A percentile compares a stretch with the other conserved stretches of the same genome.
These are phyloP conservation scores for Backusella westeae DNA, from an alignment of 192 early-diverging fungal genomes.

Conservation along the genomic window DNA sequence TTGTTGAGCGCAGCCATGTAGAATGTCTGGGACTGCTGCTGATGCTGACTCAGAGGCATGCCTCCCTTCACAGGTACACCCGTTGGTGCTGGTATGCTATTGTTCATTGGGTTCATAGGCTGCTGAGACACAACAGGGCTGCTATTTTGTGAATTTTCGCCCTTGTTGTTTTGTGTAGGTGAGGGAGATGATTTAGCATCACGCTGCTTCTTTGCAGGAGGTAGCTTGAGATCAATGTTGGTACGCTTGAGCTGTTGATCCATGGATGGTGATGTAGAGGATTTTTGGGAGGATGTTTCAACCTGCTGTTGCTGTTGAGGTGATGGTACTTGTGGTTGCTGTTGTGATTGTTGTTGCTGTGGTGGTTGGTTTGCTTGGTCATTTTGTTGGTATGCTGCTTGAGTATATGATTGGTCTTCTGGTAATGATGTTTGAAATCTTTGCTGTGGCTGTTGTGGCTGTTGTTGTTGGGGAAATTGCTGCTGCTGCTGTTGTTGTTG, in stretches of 20 bases:
- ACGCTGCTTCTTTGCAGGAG: constrained; percentile 25
- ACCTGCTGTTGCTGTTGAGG: neutral
- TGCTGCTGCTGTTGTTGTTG: neutral
- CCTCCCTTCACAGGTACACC: constrained; percentile 12
- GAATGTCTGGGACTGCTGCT: constrained; percentile 19
- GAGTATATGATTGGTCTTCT: neutral
- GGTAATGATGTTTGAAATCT: neutral
- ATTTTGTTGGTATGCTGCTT: constrained; percentile 1
- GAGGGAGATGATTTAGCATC: constrained; percentile 6
- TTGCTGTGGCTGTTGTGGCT: neutral
- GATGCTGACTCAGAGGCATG: constrained; percentile 5
- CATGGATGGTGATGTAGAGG: neutral
- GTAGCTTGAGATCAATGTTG: constrained; percentile 34
- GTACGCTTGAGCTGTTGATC: constrained; percentile 20
- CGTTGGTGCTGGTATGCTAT: neutral
- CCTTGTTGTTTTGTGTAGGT: neutral
- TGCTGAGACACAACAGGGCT: neutral
- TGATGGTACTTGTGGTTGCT: neutral
- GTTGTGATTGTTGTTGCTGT: neutral
- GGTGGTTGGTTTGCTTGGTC: neutral
- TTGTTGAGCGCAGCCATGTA: constrained; percentile 25
- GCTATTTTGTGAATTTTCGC: neutral
- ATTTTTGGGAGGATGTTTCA: neutral
- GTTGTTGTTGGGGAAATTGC: neutral
- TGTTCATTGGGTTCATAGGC: neutral